Conservation (phyloP, 345 rosid species). For the Rhodamnia rubescens region DNA sequence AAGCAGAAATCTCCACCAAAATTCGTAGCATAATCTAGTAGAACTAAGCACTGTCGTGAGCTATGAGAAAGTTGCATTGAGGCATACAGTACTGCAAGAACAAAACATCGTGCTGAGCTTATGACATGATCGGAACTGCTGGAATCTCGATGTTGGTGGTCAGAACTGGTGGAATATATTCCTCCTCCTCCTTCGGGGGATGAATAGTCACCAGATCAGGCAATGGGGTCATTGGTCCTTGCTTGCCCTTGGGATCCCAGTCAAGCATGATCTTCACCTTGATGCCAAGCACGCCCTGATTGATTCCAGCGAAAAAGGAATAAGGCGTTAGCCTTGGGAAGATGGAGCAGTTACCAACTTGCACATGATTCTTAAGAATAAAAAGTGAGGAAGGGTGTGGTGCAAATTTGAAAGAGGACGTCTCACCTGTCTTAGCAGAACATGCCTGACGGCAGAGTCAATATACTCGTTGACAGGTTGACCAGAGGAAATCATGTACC, state of each 20-base stretch:
- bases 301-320: background rate
- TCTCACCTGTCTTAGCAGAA: slow-evolving; percentile 31
- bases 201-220: slow-evolving; percentile 34
- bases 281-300: slow-evolving; percentile 34
- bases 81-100: background rate
- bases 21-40: background rate
- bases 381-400: background rate
- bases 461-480: slow-evolving; percentile 34
- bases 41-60: background rate
- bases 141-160: background rate
- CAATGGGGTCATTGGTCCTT: slow-evolving; percentile 25
- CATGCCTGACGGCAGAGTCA: slow-evolving; percentile 42
- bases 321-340: background rate
- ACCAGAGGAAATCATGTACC: slow-evolving; percentile 43
- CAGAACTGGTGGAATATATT: background rate
- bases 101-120: background rate
- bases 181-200: slow-evolving; percentile 32
- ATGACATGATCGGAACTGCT: background rate
- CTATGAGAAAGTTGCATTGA: background rate
- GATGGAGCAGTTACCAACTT: background rate
- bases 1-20: background rate
- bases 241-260: slow-evolving; percentile 42
- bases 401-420: background rate
- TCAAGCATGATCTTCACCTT: slow-evolving; percentile 42
- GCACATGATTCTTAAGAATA: background rate